A percentile compares a stretch with the other conserved stretches of the same genome.
These are phyloP conservation scores for Termitomyces sp. DNA, from an alignment of 768 basidiomycete species.

Conservation along the genomic window DNA sequence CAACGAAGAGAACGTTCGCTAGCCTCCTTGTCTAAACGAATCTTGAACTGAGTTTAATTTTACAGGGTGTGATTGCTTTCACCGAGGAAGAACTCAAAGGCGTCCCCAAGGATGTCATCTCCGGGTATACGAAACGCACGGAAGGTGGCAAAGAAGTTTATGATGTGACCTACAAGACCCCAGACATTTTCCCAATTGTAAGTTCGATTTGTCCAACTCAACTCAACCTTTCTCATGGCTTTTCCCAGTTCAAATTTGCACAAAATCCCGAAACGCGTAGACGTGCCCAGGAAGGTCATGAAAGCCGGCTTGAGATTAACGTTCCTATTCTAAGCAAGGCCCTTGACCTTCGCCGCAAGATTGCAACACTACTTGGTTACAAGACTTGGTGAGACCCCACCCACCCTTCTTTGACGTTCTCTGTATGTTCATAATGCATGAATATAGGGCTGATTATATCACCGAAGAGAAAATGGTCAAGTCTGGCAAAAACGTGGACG, in stretches of 20 bases:
- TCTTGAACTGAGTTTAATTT: neutral
- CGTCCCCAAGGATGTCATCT: slow-evolving; percentile 74
- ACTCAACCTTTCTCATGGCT: neutral
- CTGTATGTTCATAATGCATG: neutral
- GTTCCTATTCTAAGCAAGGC: slow-evolving; percentile 66
- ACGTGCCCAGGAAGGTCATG: slow-evolving; percentile 62
- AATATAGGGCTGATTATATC: slow-evolving; percentile 64
- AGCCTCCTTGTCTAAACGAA: neutral
- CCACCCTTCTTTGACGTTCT: neutral
- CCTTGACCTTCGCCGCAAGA: slow-evolving; percentile 66
- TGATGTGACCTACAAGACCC: slow-evolving; percentile 78
- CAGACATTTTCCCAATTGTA: slow-evolving; percentile 78
- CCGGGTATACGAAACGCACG: slow-evolving; percentile 68
- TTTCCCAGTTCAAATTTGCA: slow-evolving; percentile 72
- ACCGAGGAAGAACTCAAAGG: slow-evolving; percentile 75
- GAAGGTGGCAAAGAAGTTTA: slow-evolving; percentile 58
- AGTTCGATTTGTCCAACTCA: slow-evolving; percentile 17
- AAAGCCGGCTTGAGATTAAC: slow-evolving; percentile 66
- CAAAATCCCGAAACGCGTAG: slow-evolving; percentile 66
- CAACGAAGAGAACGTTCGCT: slow-evolving; percentile 77
- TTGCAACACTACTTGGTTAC: slow-evolving; percentile 67
- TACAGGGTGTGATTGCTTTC: slow-evolving; percentile 59
- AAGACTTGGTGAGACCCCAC: slow-evolving; percentile 49
- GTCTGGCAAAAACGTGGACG: slow-evolving; percentile 53
- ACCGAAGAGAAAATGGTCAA: slow-evolving; percentile 90